Evolutionary conservation across 306 rosid genomes (phyloP), one percentile per base, ranked within the genome.

Genomic region (Canavalia ensiformis): DNA sequence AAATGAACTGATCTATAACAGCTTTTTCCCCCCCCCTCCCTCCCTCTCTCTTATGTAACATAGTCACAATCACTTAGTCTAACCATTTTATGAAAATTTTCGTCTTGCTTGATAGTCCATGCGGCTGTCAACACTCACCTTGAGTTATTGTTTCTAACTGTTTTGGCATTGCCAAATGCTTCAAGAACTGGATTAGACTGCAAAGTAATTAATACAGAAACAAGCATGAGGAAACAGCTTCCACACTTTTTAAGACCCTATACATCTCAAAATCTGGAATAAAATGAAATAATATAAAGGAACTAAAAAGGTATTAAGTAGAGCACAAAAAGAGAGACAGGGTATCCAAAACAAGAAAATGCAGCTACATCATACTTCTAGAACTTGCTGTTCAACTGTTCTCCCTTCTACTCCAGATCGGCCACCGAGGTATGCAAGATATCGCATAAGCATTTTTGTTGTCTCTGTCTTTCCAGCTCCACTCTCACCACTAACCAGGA

Each of bases 391-490:
- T 87, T 96, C 99, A 84, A 96, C 99, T 66, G 99, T 96, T 39
- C 99, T 87, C 69, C 99, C 99, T 92, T 96, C 99, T 72, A 96
- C 99, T 75, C 99, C 99, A 83, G 97, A 92, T 67, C 99, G 98
- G 50, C 99, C 99, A 44, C 99, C 99, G 51, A 96, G 97, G 86
- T 92, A 87, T 18, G 99, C 99, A 85, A 96, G 99, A 88, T 96
- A 96, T 28, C 95, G 89, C 99, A 96, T 96, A 59, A 96, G 98
- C 99, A 96, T 96, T 86, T 96, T 96, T 77, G 99, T 96, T 57
- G 99, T 96, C 89, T 96, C 99, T 60, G 99, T 96, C 89, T 96
- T 96, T 85, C 99, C 99, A 83, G 99, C 99, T 60, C 99, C 99
- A 87, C 99, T 96, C 87, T 96, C 99, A 82, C 99, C 99, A 28